Evolutionary conservation across 2,329 filamentous ascomycete species (phyloP).

Genomic region (Fusarium sp.): DNA sequence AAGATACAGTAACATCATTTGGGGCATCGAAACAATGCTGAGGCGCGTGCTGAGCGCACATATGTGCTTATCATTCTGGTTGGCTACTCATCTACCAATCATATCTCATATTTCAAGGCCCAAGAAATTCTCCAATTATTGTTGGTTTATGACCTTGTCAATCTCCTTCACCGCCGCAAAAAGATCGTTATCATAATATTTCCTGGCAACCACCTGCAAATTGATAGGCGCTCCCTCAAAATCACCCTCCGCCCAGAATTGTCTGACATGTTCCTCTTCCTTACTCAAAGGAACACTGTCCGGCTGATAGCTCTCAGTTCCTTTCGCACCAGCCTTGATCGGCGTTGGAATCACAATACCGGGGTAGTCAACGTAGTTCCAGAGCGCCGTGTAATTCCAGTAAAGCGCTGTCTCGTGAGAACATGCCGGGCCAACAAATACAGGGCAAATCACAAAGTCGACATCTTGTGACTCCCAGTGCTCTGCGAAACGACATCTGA

Average conservation of each 20-base stretch:
- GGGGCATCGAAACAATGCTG: rapidly evolving
- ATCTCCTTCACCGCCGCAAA: background rate
- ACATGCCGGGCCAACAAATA: constrained; percentile 43
- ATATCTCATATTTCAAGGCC: background rate
- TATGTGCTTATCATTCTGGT: background rate
- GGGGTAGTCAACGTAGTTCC: constrained; percentile 51
- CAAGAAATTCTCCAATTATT: background rate
- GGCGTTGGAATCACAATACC: constrained; percentile 49
- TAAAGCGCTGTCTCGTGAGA: constrained; percentile 48
- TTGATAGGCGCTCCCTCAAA: constrained; percentile 49
- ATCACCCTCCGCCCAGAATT: constrained; percentile 47
- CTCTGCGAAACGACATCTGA: constrained; percentile 44
- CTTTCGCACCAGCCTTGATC: constrained; percentile 12
- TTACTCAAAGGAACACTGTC: background rate
- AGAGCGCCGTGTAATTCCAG: constrained; percentile 51
- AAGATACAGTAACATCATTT: rapidly evolving
- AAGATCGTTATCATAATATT: constrained; percentile 45
- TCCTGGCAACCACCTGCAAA: constrained; percentile 48
- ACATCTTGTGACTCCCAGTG: constrained; percentile 50
- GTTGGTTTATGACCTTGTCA: background rate
- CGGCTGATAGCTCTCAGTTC: background rate
- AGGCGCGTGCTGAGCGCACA: background rate
- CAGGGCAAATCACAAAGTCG: constrained; percentile 45
- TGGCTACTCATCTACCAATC: background rate
- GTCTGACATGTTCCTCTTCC: constrained; percentile 34